Conservation (phyloP, 768 basidiomycete species). For the Cantharellus anzutake region DNA sequence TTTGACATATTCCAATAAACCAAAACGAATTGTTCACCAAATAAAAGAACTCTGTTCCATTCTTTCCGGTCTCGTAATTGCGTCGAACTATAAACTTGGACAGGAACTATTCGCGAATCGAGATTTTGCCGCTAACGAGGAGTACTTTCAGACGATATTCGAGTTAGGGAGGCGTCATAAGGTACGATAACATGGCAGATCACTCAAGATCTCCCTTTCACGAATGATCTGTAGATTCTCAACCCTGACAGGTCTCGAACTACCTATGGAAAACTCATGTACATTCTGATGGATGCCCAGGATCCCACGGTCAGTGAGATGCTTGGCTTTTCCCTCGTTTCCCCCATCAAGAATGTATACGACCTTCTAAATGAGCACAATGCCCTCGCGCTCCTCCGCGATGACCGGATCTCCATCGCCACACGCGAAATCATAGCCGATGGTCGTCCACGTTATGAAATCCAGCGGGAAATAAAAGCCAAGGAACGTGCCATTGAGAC, state of each 20-base stretch:
- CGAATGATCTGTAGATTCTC: constrained; percentile 32
- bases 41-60: constrained; percentile 78
- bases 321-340: constrained; percentile 59
- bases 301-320: constrained; percentile 63
- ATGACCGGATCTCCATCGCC: constrained; percentile 54
- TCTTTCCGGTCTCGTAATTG: constrained; percentile 63
- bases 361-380: constrained; percentile 40
- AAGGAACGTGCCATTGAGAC: constrained; percentile 75
- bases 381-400: constrained; percentile 51
- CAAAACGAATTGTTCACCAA: constrained; percentile 75
- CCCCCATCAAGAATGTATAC: constrained; percentile 60
- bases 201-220: too few relatives aligned
- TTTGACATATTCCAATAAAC: constrained; percentile 57
- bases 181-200: background rate
- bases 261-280: constrained; percentile 58
- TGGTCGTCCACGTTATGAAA: constrained; percentile 46
- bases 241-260: constrained; percentile 85
- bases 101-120: constrained; percentile 69
- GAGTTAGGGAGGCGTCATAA: constrained; percentile 36
- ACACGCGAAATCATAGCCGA: constrained; percentile 72
- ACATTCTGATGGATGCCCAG: constrained; percentile 51
- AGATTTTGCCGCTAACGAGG: constrained; percentile 61
- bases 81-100: constrained; percentile 77
- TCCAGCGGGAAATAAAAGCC: constrained; percentile 65
- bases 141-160: constrained; percentile 64